A percentile compares a stretch with the other conserved stretches of the same genome.
phyloP scores from a whole-genome alignment of 1,284 basidiomycete genomes.

The Mixia osmundae region DNA sequence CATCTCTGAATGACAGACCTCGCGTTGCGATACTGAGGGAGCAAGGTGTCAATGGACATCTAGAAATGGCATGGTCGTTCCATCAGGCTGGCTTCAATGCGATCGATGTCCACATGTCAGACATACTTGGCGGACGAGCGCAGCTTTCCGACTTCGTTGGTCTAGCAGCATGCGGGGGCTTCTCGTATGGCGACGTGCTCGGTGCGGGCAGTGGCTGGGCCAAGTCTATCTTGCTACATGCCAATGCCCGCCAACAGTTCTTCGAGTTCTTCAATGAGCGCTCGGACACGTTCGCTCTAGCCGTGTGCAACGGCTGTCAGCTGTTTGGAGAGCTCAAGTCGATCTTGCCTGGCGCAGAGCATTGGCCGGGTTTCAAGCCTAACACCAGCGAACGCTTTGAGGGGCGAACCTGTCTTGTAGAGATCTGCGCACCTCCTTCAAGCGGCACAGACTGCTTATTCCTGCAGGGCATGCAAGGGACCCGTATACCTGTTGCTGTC shows the following conservation, averaged over 20 bases:
- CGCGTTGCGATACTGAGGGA: constrained; percentile 89
- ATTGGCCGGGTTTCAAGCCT: constrained; percentile 77
- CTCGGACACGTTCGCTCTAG: constrained; percentile 62
- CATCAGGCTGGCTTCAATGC: constrained; percentile 76
- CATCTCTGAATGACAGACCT: constrained; percentile 33
- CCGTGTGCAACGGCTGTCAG: constrained; percentile 96
- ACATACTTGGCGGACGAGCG: constrained; percentile 52
- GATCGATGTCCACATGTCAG: constrained; percentile 94
- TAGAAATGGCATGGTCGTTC: constrained; percentile 98
- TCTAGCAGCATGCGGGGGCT: constrained; percentile 85
- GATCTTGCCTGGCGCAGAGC: constrained; percentile 60
- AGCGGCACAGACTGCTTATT: constrained; percentile 40
- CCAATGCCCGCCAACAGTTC: constrained; percentile 49
- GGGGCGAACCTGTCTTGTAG: constrained; percentile 55
- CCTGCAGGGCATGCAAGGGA: constrained; percentile 64
- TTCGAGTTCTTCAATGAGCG: constrained; percentile 47
- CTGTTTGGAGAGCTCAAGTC: constrained; percentile 70
- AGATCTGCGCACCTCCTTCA: constrained; percentile 35
- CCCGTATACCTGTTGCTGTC: constrained; percentile 69
- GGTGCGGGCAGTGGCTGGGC: constrained; percentile 98
- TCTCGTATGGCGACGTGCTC: constrained; percentile 95
- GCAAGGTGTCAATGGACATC: constrained; percentile 93
- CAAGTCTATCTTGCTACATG: constrained; percentile 66
- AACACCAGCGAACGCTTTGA: constrained; percentile 83
- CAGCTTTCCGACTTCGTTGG: constrained; percentile 52